Percentiles rank a stretch among this genome's conserved stretches.
Conservation (phyloP, 1,284 basidiomycete species). For the Paramarasmius palmivorus region DNA sequence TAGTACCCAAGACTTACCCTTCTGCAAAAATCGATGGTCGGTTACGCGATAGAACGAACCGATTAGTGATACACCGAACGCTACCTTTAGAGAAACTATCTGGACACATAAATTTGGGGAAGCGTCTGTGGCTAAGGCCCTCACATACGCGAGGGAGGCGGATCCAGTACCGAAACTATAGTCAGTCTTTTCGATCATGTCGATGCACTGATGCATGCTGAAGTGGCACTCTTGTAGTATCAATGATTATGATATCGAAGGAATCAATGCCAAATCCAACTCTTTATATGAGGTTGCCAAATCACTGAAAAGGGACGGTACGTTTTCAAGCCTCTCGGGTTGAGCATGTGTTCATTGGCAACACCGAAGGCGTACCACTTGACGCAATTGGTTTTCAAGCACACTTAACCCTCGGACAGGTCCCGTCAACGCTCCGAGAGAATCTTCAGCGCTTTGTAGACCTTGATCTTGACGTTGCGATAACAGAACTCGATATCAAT, state of each 20-base stretch:
- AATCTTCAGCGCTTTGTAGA: conserved; percentile 10
- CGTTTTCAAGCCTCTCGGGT: background rate
- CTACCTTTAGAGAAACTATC: conserved; percentile 2
- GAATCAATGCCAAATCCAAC: conserved; percentile 8
- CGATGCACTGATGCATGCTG: too few relatives aligned
- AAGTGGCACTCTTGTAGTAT: too few relatives aligned
- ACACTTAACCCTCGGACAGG: conserved; percentile 8
- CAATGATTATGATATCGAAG: conserved; percentile 12
- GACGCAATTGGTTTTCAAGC: conserved; percentile 9
- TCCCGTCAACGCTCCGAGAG: conserved; percentile 4
- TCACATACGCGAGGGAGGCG: conserved; percentile 4
- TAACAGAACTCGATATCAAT: conserved; percentile 12
- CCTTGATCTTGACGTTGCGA: conserved; percentile 9
- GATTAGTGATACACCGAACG: conserved; percentile 7
- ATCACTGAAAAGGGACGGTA: conserved; percentile 6
- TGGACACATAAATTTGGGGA: conserved; percentile 8
- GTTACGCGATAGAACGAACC: background rate
- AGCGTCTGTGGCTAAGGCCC: conserved; percentile 2
- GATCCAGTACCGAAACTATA: conserved; percentile 6
- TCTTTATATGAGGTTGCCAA: conserved; percentile 5
- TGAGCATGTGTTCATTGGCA: background rate
- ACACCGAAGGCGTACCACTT: background rate
- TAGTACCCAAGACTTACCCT: background rate
- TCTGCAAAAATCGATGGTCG: background rate
- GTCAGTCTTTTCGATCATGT: background rate